These are phyloP conservation scores for Globisporangium nunn DNA, from an alignment of 352 stramenopile genomes.

Conservation along the genomic window DNA sequence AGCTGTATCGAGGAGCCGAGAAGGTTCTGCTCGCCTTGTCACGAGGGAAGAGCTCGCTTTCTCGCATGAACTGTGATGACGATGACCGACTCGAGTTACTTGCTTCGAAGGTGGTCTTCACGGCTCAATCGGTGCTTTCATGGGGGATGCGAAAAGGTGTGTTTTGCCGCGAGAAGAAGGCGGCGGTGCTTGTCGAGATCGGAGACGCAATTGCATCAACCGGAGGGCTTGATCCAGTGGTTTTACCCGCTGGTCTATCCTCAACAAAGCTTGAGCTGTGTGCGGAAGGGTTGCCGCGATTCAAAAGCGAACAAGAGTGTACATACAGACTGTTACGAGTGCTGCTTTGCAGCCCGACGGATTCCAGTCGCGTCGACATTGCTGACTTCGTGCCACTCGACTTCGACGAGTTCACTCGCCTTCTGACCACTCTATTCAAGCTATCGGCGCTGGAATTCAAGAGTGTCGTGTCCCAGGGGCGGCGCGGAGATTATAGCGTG, in stretches of 20 bases:
- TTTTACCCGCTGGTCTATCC: neutral
- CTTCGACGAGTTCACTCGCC: conserved; percentile 18
- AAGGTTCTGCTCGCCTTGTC: conserved; percentile 13
- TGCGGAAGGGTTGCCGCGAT: conserved; percentile 5
- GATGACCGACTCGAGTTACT: neutral
- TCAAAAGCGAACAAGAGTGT: conserved; percentile 24
- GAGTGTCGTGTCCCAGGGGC: neutral
- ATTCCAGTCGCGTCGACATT: conserved; percentile 28
- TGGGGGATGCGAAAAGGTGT: conserved; percentile 35
- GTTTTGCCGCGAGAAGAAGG: conserved; percentile 18
- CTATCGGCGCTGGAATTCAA: conserved; percentile 28
- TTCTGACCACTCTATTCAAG: conserved; percentile 24
- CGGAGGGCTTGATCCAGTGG: neutral
- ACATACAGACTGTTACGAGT: conserved; percentile 21
- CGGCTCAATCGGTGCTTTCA: conserved; percentile 27
- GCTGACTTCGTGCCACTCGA: conserved; percentile 30
- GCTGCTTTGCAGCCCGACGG: conserved; percentile 25
- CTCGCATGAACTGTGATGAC: neutral
- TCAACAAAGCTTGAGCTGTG: conserved; percentile 6
- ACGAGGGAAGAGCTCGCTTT: neutral
- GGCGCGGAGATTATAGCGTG: neutral
- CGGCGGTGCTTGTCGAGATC: conserved; percentile 5
- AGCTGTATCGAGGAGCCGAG: conserved; percentile 21
- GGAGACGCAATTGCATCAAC: conserved; percentile 2
- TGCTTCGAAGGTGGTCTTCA: conserved; percentile 18